Conservation (phyloP, 768 basidiomycete species). For the Calocybe indica region DNA sequence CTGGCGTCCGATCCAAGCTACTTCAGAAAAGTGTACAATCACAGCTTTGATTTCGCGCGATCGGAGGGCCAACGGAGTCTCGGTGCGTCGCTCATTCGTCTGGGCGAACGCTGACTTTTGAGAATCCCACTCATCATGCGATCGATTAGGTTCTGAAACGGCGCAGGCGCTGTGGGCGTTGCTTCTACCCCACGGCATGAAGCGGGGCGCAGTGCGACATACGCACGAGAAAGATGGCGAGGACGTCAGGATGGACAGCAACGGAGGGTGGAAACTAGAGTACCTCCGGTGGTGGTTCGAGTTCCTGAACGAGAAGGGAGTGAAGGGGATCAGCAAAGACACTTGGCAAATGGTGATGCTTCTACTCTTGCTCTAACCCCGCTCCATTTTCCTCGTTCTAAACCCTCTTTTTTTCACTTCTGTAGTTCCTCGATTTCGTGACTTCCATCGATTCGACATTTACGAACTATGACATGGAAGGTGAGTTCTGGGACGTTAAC, state of each 20-base stretch:
- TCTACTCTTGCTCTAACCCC: not conserved
- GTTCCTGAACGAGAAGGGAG: slow-evolving; percentile 59
- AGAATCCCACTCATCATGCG: not conserved
- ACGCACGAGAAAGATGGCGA: slow-evolving; percentile 30
- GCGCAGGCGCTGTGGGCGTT: slow-evolving; percentile 76
- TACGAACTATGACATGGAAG: slow-evolving; percentile 69
- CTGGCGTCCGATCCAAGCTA: slow-evolving; percentile 62
- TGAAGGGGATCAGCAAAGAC: slow-evolving; percentile 81
- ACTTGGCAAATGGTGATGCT: slow-evolving; percentile 78
- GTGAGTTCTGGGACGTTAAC: slow-evolving; percentile 27
- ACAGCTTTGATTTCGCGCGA: slow-evolving; percentile 78
- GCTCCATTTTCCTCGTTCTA: not conserved
- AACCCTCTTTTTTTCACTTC: not conserved
- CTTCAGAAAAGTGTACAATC: slow-evolving; percentile 74
- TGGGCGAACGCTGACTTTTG: not conserved
- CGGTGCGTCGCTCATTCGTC: slow-evolving; percentile 33
- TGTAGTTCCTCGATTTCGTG: slow-evolving; percentile 74
- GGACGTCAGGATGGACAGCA: slow-evolving; percentile 43
- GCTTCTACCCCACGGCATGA: slow-evolving; percentile 67
- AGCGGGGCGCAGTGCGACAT: slow-evolving; percentile 58
- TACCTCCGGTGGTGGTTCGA: slow-evolving; percentile 74
- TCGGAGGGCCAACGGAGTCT: slow-evolving; percentile 75
- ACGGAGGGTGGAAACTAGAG: slow-evolving; percentile 56
- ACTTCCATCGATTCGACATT: slow-evolving; percentile 71
- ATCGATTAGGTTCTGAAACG: slow-evolving; percentile 51